A percentile compares a stretch with the other conserved stretches of the same genome.
Conservation (phyloP, 805 yeast genomes). For the Grigorovia jiainica region DNA sequence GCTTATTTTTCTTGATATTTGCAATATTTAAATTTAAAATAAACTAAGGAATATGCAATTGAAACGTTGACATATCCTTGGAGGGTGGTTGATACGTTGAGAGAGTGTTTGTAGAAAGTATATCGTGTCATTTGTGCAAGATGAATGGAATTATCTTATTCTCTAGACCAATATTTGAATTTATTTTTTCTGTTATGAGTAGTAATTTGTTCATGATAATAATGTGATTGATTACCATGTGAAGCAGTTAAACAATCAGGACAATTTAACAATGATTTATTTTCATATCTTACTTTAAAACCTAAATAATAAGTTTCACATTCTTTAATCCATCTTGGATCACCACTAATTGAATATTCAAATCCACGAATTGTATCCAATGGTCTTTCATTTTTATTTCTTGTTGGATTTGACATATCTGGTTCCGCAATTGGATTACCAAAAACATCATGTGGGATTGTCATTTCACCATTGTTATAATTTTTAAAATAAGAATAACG, state of each 20-base stretch:
- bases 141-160: too few relatives aligned
- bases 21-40: too few relatives aligned
- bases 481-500: constrained; percentile 29
- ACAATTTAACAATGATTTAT: neutral
- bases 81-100: too few relatives aligned
- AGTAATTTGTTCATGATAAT: too few relatives aligned
- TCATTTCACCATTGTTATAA: constrained; percentile 37
- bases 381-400: constrained; percentile 91
- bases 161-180: too few relatives aligned
- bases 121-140: too few relatives aligned
- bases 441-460: constrained; percentile 52
- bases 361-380: constrained; percentile 88
- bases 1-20: too few relatives aligned
- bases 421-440: constrained; percentile 73
- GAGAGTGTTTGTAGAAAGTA: too few relatives aligned
- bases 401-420: constrained; percentile 86
- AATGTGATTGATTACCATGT: too few relatives aligned
- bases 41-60: too few relatives aligned
- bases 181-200: too few relatives aligned
- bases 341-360: constrained; percentile 82
- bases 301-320: constrained; percentile 75
- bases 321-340: constrained; percentile 62
- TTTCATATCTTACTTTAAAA: constrained; percentile 68
- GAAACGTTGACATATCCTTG: too few relatives aligned
- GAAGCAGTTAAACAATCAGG: neutral